phyloP scores from a whole-genome alignment of 306 rosid species.

The Sindora glabra region DNA sequence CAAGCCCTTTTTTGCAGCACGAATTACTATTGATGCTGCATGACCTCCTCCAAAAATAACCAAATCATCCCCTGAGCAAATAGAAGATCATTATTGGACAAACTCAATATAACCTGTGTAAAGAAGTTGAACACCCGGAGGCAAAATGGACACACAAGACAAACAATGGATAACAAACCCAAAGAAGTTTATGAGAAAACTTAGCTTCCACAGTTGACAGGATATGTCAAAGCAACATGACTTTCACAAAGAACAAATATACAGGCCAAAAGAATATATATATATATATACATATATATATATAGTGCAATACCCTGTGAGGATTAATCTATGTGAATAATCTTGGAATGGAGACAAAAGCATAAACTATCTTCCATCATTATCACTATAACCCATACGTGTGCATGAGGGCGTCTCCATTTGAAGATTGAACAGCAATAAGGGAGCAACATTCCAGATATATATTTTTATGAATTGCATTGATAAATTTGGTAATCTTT shows the following conservation, averaged over 20 bases:
- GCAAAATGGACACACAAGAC: neutral
- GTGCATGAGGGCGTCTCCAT: neutral
- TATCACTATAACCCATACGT: neutral
- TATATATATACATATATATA: too few relatives aligned
- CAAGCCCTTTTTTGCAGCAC: conserved; percentile 75
- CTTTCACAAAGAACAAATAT: neutral
- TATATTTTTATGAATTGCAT: neutral
- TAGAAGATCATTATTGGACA: neutral
- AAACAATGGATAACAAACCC: conserved; percentile 1
- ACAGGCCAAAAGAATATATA: too few relatives aligned
- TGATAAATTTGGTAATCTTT: neutral
- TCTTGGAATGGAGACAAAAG: neutral
- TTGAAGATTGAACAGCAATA: neutral
- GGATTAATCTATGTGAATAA: neutral
- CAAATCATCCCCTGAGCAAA: conserved; percentile 50
- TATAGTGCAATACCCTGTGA: neutral
- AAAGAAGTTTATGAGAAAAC: neutral
- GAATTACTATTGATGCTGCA: conserved; percentile 62
- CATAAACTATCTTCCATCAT: neutral
- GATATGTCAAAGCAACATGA: neutral
- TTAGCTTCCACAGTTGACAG: neutral
- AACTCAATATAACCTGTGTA: neutral
- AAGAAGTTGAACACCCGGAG: neutral
- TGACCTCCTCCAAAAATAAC: conserved; percentile 92
- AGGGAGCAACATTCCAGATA: neutral